Evolutionary conservation across 176 grass and related monocot species (phyloP).

Genomic region (Cymbopogon citratus): DNA sequence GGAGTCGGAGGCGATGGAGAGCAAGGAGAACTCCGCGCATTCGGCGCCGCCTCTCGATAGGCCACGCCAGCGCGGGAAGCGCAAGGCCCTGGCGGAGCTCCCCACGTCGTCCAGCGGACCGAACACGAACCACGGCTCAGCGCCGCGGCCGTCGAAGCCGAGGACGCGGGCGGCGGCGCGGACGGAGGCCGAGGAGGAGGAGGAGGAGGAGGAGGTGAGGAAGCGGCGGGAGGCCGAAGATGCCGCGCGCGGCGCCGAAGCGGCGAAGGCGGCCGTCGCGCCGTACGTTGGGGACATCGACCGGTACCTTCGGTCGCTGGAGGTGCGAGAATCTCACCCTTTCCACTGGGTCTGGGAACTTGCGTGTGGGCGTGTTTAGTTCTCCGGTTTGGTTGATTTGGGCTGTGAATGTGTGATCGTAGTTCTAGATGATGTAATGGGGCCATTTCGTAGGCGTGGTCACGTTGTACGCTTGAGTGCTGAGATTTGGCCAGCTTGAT

Average conservation of each 20-base stretch:
- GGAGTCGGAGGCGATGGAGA: constrained; percentile 5
- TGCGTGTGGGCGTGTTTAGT: neutral
- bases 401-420: neutral
- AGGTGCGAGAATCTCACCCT: constrained; percentile 9
- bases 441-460: neutral
- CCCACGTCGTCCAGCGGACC: neutral
- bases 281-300: constrained; percentile 33
- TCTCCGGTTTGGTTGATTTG: neutral
- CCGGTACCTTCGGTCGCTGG: constrained; percentile 34
- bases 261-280: neutral
- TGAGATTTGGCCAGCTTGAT: neutral
- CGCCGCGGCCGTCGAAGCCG: constrained; percentile 10
- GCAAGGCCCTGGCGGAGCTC: constrained; percentile 30
- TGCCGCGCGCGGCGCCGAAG: neutral
- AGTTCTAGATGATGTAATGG: neutral
- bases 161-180: constrained; percentile 32
- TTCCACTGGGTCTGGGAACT: neutral
- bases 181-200: constrained; percentile 17
- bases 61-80: neutral
- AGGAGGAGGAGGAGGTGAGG: constrained; percentile 5
- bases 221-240: neutral
- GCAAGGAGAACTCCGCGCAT: constrained; percentile 12
- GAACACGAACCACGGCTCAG: neutral
- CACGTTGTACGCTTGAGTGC: neutral
- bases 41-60: neutral